These are phyloP conservation scores for Metschnikowia bowlesiae DNA, from an alignment of 805 yeast species.

Conservation along the genomic window DNA sequence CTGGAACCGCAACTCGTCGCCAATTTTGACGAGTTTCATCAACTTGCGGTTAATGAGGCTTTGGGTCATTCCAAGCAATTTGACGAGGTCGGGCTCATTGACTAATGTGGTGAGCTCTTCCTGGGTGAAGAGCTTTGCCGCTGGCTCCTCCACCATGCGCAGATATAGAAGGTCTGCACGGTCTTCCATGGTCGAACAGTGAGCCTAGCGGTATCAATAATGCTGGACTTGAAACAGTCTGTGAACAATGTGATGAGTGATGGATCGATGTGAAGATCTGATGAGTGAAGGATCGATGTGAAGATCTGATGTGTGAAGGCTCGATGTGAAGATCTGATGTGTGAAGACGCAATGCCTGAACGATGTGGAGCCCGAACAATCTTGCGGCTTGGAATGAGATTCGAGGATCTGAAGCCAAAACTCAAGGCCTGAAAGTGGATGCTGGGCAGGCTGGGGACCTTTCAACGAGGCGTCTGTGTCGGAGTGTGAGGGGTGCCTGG, in stretches of 20 bases:
- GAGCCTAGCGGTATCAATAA: no score
- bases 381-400: no score
- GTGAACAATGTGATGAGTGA: no score
- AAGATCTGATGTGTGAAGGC: no score
- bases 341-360: no score
- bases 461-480: not conserved
- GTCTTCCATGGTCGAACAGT: not conserved
- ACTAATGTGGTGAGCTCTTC: slow-evolving; percentile 56
- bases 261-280: no score
- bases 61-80: slow-evolving; percentile 47
- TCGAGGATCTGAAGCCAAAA: no score
- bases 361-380: no score
- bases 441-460: not conserved
- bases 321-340: no score
- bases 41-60: slow-evolving; percentile 53
- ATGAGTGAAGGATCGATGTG: no score
- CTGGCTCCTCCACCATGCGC: slow-evolving; percentile 53
- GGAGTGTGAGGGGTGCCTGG: not conserved
- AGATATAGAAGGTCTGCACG: slow-evolving; percentile 55
- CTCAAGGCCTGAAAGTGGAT: no score
- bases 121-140: slow-evolving; percentile 57
- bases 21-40: slow-evolving; percentile 64
- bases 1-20: slow-evolving; percentile 67
- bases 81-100: slow-evolving; percentile 39
- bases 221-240: no score